Evolutionary conservation across 139 green algal species (phyloP).

Genomic region (Chlorella ohadii): DNA sequence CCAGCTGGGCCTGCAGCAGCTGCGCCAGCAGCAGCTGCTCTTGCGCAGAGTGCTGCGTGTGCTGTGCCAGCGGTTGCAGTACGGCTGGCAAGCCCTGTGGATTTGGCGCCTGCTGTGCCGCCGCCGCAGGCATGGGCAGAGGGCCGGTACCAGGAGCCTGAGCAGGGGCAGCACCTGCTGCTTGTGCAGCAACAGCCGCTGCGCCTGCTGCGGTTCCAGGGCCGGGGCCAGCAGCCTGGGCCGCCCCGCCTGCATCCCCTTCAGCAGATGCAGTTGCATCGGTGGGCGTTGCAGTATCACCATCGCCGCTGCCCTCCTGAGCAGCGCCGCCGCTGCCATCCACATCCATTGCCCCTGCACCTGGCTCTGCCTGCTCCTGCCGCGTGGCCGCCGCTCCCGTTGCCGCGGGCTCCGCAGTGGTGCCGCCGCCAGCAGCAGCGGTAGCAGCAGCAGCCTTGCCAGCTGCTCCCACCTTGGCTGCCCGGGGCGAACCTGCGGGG

Average conservation of each 20-base stretch:
- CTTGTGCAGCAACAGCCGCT: too few species aligned
- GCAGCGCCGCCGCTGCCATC: too few species aligned
- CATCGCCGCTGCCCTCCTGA: too few species aligned
- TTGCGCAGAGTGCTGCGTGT: not conserved
- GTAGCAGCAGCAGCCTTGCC: not conserved
- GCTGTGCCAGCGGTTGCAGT: not conserved
- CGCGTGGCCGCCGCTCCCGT: too few species aligned
- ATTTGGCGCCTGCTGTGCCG: not conserved
- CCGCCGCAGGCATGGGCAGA: not conserved
- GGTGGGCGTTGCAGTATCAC: not conserved
- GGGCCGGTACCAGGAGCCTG: too few species aligned
- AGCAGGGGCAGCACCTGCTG: not conserved
- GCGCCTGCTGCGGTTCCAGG: too few species aligned
- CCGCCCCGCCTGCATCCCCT: not conserved
- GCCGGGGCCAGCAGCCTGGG: not conserved
- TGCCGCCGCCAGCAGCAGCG: too few species aligned
- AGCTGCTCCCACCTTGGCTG: not conserved
- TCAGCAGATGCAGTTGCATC: not conserved
- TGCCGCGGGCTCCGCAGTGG: too few species aligned
- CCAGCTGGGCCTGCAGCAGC: conserved; percentile 4
- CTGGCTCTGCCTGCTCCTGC: too few species aligned
- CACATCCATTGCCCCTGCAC: too few species aligned
- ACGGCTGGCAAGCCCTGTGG: not conserved
- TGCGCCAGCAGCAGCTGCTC: conserved; percentile 1
- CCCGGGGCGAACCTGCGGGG: not conserved